phyloP scores from a whole-genome alignment of 495 filamentous ascomycete species.

The Endocarpon pusillum region DNA sequence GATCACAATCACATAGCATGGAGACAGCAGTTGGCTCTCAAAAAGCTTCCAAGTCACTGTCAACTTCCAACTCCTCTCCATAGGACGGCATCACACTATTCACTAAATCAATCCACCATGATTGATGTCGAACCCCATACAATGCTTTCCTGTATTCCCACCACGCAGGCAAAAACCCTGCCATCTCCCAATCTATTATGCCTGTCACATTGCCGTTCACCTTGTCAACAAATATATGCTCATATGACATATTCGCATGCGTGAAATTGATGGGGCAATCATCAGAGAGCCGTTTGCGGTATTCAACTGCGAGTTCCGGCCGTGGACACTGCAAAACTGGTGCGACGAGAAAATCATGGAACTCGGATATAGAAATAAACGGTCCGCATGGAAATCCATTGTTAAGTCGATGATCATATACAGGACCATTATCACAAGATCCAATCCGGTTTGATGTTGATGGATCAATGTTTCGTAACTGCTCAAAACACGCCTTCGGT shows the following conservation, averaged over 20 bases:
- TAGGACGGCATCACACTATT: too few relatives aligned
- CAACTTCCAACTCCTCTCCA: too few relatives aligned
- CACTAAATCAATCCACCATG: too few relatives aligned
- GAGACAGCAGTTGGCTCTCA: too few relatives aligned
- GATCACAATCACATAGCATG: too few relatives aligned
- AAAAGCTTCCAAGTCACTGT: too few relatives aligned
- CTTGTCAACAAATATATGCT: conserved; percentile 1
- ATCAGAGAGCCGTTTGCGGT: neutral
- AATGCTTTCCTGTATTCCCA: conserved; percentile 9
- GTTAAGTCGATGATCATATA: conserved; percentile 2
- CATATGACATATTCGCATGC: conserved; percentile 2
- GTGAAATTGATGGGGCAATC: conserved; percentile 1
- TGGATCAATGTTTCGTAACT: conserved; percentile 2
- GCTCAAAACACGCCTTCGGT: conserved; percentile 1
- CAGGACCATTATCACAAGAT: neutral
- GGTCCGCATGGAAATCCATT: conserved; percentile 1
- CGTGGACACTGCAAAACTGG: conserved; percentile 1
- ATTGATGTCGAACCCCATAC: too few relatives aligned
- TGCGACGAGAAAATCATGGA: conserved; percentile 1
- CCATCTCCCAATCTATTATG: conserved; percentile 14
- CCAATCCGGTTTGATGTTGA: conserved; percentile 1
- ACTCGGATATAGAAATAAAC: conserved; percentile 2
- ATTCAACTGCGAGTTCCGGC: conserved; percentile 1
- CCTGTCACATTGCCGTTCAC: conserved; percentile 9
- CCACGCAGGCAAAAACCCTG: conserved; percentile 15